Evolutionary conservation across 2,329 filamentous ascomycete genomes (phyloP), one percentile per base, ranked within the genome.

Genomic region (Exophiala aquamarina): DNA sequence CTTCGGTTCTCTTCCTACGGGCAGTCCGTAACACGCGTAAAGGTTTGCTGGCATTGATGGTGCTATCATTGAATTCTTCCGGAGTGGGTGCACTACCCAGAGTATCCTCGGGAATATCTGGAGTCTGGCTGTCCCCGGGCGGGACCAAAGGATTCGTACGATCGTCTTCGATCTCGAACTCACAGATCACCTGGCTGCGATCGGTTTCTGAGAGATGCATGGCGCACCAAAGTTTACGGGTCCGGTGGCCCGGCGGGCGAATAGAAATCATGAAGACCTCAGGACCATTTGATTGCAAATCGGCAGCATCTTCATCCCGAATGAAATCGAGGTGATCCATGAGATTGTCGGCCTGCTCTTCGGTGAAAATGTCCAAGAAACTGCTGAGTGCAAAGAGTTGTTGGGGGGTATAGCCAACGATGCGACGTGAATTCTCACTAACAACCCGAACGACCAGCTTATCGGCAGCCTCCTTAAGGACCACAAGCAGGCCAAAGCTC

Each of bases 271-370:
- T 87, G 58, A 95, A 93, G 3, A 95, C 87, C 59, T 95, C 89
- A 0, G 89, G 89, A 0, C 89, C 90, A 55, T 91, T 90, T 2
- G 78, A 69, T 0, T 78, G 74, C 1, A 88, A 83, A 61, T 94
- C 88, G 0, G 84, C 79, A 9, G 88, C 86, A 17, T 50, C 50
- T 53, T 93, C 89, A 41, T 94, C 89, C 17, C 84, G 81, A 43
- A 94, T 87, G 62, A 94, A 95, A 61, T 95, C 88, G 41, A 95
- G 79, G 56, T 95, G 89, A 56, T 95, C 89, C 5, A 93, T 70
- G 1, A 95, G 71, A 53, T 88, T 91, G 54, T 94, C 89, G 13
- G 84, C 78, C 61, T 94, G 89, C 58, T 95, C 89, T 44, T 93
- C 86, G 1, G 82, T 84, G 8, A 95, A 70, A 10, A 95, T 87